These are phyloP conservation scores for Chytriomyces hyalinus DNA, from an alignment of 192 early-diverging fungal genomes.

Conservation along the genomic window DNA sequence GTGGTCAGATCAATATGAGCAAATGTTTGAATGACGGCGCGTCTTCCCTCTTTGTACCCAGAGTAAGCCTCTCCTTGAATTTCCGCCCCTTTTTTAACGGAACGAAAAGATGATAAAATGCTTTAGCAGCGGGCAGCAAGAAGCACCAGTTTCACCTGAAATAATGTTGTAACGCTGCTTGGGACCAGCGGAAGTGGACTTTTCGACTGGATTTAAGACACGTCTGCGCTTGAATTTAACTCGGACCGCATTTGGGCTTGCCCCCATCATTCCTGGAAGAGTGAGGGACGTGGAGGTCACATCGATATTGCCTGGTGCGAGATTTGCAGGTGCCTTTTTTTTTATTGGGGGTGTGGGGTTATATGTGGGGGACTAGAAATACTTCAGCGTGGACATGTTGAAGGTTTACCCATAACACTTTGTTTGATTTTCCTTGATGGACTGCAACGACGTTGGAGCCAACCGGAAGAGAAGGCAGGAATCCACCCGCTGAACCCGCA, in stretches of 20 bases:
- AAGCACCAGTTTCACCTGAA: conserved; percentile 27
- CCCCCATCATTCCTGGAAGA: conserved; percentile 31
- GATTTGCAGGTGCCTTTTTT: too few species aligned
- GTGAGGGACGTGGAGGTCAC: conserved; percentile 27
- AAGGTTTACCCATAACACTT: conserved; percentile 11
- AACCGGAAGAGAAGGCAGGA: conserved; percentile 5
- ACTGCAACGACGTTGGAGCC: conserved; percentile 3
- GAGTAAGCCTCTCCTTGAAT: conserved; percentile 41
- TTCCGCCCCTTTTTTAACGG: conserved; percentile 11
- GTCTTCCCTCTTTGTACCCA: conserved; percentile 47
- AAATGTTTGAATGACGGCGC: conserved; percentile 50
- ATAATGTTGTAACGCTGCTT: conserved; percentile 45
- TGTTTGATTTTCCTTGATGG: conserved; percentile 7
- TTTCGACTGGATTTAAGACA: conserved; percentile 19
- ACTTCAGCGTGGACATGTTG: neutral
- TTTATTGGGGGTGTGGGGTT: neutral
- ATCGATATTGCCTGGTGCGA: neutral
- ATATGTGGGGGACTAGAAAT: neutral
- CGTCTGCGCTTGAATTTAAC: conserved; percentile 10
- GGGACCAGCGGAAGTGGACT: neutral
- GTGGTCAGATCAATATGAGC: conserved; percentile 45
- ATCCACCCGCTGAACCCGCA: neutral
- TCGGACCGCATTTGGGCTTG: neutral
- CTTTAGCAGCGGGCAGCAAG: neutral
- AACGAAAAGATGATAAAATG: neutral